phyloP scores from a whole-genome alignment of 768 basidiomycete species.

The Mycena sanguinolenta region DNA sequence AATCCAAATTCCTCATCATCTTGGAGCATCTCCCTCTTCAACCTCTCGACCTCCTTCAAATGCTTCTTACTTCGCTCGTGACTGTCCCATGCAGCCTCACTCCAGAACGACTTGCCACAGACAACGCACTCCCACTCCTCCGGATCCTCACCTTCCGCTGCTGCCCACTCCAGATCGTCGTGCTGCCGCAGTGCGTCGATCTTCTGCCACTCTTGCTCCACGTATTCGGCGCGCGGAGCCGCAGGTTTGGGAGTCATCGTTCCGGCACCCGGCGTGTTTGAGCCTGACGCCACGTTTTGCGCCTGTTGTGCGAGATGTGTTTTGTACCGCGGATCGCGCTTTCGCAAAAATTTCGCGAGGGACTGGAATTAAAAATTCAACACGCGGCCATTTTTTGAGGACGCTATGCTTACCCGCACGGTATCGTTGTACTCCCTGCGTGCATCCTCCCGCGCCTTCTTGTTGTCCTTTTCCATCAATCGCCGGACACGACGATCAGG shows the following conservation, averaged over 20 bases:
- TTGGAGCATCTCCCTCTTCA: constrained; percentile 81
- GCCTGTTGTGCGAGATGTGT: constrained; percentile 68
- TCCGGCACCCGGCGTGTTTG: constrained; percentile 44
- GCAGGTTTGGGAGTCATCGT: constrained; percentile 43
- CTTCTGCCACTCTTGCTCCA: constrained; percentile 94
- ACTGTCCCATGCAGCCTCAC: constrained; percentile 95
- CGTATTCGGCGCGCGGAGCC: constrained; percentile 59
- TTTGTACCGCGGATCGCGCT: constrained; percentile 92
- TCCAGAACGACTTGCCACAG: constrained; percentile 89
- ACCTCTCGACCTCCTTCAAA: constrained; percentile 83
- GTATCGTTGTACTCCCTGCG: constrained; percentile 94
- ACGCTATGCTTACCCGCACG: constrained; percentile 72
- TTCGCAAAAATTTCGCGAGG: constrained; percentile 80
- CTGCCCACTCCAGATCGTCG: constrained; percentile 81
- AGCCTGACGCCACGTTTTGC: constrained; percentile 46
- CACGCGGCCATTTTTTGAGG: constrained; percentile 6
- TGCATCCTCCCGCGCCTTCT: constrained; percentile 89
- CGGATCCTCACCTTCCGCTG: constrained; percentile 75
- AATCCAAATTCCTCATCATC: constrained; percentile 81
- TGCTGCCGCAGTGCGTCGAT: constrained; percentile 58
- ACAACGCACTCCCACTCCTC: constrained; percentile 98
- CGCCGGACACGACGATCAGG: constrained; percentile 89
- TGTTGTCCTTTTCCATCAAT: constrained; percentile 96
- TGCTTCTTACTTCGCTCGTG: constrained; percentile 98
- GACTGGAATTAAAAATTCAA: constrained; percentile 58